phyloP scores from a whole-genome alignment of 2,329 filamentous ascomycete genomes.

The Talaromyces sp. region DNA sequence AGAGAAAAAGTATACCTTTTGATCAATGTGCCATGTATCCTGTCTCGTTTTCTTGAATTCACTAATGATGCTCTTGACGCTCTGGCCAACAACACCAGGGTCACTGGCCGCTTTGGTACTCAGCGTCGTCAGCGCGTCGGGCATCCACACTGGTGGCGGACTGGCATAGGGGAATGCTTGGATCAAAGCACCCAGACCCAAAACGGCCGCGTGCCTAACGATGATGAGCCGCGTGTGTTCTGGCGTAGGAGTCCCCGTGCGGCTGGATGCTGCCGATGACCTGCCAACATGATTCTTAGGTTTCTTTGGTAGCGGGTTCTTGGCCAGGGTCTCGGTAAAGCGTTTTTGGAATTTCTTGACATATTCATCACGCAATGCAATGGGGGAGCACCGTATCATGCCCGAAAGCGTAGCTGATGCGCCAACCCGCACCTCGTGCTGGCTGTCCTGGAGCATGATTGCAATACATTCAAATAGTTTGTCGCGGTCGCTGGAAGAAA shows the following conservation, averaged over 20 bases:
- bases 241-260: conserved; percentile 44
- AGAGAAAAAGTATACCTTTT: conserved; percentile 64
- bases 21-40: conserved; percentile 96
- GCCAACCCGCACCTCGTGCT: conserved; percentile 89
- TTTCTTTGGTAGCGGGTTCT: conserved; percentile 81
- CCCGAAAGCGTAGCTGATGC: conserved; percentile 90
- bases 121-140: conserved; percentile 79
- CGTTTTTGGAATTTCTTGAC: conserved; percentile 69
- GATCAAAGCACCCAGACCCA: conserved; percentile 84
- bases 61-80: conserved; percentile 85
- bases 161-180: conserved; percentile 96
- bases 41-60: conserved; percentile 99
- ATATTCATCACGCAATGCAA: conserved; percentile 69
- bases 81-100: conserved; percentile 87
- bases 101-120: conserved; percentile 83
- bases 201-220: conserved; percentile 78
- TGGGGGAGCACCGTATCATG: conserved; percentile 95
- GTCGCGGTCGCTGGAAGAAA: conserved; percentile 67
- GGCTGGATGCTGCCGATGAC: conserved; percentile 39
- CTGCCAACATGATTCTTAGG: conserved; percentile 32
- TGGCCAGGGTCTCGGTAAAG: conserved; percentile 71
- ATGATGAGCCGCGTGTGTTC: conserved; percentile 69
- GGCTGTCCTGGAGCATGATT: conserved; percentile 84
- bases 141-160: conserved; percentile 89
- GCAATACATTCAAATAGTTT: conserved; percentile 88